These are phyloP conservation scores for Metarhizium rileyi DNA, from an alignment of 2,329 filamentous ascomycete species.

Conservation along the genomic window DNA sequence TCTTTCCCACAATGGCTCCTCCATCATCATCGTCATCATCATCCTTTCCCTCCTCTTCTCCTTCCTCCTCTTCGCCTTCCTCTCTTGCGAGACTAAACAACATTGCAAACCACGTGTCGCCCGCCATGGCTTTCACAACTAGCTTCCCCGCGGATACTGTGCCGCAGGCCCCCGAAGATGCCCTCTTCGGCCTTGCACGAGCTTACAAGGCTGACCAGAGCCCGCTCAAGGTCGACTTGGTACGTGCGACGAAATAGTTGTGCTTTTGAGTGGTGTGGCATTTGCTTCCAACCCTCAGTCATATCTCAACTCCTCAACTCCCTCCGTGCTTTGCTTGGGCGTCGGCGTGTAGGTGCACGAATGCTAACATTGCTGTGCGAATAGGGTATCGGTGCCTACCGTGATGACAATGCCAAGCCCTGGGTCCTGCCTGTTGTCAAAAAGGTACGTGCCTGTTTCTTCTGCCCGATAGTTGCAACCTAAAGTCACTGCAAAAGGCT, in stretches of 20 bases:
- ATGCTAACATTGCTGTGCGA: background rate
- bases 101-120: conserved; percentile 62
- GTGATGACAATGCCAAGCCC: conserved; percentile 90
- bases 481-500: no score
- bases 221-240: conserved; percentile 83
- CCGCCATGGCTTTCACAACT: conserved; percentile 40
- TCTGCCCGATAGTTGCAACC: no score
- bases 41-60: conserved; percentile 27
- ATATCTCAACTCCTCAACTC: no score
- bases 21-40: conserved; percentile 24
- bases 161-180: conserved; percentile 86
- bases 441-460: conserved; percentile 52
- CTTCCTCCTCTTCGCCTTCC: conserved; percentile 33
- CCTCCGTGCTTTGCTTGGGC: background rate
- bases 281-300: no score
- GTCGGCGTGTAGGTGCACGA: background rate
- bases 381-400: conserved; percentile 78
- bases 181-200: conserved; percentile 85
- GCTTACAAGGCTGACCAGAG: conserved; percentile 73
- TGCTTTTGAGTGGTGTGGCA: no score
- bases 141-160: conserved; percentile 69
- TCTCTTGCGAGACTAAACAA: conserved; percentile 46
- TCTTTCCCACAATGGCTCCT: conserved; percentile 11
- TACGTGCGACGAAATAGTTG: conserved; percentile 32
- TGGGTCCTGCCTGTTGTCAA: conserved; percentile 96